phyloP scores from a whole-genome alignment of 805 yeast genomes.

The Ascoidea asiatica region DNA sequence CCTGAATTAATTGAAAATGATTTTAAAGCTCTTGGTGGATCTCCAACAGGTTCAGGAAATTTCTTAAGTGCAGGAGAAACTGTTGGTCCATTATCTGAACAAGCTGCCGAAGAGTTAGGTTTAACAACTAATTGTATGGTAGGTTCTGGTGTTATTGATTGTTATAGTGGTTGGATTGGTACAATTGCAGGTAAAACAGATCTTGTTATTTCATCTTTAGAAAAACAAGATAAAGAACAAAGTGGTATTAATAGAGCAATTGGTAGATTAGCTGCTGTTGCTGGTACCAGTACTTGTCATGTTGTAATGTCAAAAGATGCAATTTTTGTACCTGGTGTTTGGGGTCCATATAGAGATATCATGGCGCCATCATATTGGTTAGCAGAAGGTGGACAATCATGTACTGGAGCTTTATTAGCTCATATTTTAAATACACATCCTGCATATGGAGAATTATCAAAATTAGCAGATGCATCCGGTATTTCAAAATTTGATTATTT shows the following conservation, averaged over 20 bases:
- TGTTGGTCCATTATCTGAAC: constrained; percentile 56
- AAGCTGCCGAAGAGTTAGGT: constrained; percentile 75
- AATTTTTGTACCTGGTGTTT: constrained; percentile 87
- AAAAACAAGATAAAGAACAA: constrained; percentile 31
- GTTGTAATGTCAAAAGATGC: constrained; percentile 76
- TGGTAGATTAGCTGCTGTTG: constrained; percentile 92
- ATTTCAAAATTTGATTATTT: constrained; percentile 72
- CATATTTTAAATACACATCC: constrained; percentile 85
- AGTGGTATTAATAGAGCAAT: constrained; percentile 35
- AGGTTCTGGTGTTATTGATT: constrained; percentile 94
- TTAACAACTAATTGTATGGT: constrained; percentile 69
- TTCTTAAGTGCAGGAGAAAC: constrained; percentile 83
- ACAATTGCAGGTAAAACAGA: constrained; percentile 89
- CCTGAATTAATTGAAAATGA: constrained; percentile 67
- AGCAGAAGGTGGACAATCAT: constrained; percentile 98
- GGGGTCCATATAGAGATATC: constrained; percentile 97
- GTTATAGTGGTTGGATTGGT: constrained; percentile 98
- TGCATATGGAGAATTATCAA: constrained; percentile 60
- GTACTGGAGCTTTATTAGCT: constrained; percentile 89
- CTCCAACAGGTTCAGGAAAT: constrained; percentile 55
- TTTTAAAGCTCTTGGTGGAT: constrained; percentile 74
- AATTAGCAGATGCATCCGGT: constrained; percentile 52
- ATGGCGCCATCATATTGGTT: constrained; percentile 86
- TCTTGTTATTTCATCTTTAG: constrained; percentile 33
- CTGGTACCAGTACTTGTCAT: constrained; percentile 97